Evolutionary conservation across 495 filamentous ascomycete genomes (phyloP), one percentile per base, ranked within the genome.

Genomic region (Copromyces sp.): DNA sequence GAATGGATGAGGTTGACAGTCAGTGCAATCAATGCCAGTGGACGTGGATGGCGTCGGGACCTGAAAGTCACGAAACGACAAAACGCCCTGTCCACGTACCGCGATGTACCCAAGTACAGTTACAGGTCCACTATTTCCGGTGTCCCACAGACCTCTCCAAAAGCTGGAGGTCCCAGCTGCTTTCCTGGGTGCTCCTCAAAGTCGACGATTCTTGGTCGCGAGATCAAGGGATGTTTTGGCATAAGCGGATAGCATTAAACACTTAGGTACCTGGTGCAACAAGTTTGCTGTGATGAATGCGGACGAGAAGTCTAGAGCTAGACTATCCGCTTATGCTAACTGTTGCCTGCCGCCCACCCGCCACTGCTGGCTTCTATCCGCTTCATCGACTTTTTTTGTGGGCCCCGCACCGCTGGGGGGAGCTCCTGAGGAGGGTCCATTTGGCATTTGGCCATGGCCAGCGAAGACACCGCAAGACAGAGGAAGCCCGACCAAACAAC

Each of bases 361-460:
- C 78, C 70, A 68, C 61, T 73, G 71, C 72, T 75, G 70, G 70
- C 69, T 76, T 73, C 70, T 53, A 70, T 73, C 69, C 72, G 74
- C 74, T 71, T 71, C 74, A 69, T 73, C 77, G 72, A 78, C 76
- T 80, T 82, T 83, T 83, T 84, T 82, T 76, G 76, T 68, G 77
- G 74, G 70, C 53, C 53, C 53, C 53, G 53, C 53, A 61, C 53
- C 53, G 53, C 53, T 65, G 53, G 53, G 29, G 14, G 53, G 53
- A 65, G 53, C 73, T 76, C 71, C 72, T 76, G 68, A 71, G 24
- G 41, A 53, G 75, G 74, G 72, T 77, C 68, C 37, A 71, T 44
- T 71, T 35, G 45, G n/a, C 24, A 59, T 38, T 37, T 71, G 47
- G 41, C 47, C 65, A 59, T 35, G 39, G 44, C 70, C 44, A 38